These are phyloP conservation scores for Mortierella sp. DNA, from an alignment of 371 early-diverging fungal species.

Conservation along the genomic window DNA sequence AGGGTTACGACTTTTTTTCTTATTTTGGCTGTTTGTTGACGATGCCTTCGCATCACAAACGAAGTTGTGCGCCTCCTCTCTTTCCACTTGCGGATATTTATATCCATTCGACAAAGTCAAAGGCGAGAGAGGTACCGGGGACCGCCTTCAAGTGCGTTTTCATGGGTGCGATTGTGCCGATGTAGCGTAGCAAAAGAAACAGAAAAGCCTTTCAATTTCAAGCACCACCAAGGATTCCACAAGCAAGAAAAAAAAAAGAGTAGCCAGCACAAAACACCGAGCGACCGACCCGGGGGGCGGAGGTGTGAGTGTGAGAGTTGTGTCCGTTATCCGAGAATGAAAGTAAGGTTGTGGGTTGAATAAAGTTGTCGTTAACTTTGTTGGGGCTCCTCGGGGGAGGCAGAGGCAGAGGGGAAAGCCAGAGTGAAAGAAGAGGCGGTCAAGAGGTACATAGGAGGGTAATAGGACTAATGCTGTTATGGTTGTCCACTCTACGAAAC, in stretches of 20 bases:
- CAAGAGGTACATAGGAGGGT: neutral
- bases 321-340: neutral
- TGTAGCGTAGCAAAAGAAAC: neutral
- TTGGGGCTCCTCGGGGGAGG: neutral
- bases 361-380: constrained; percentile 10
- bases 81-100: neutral
- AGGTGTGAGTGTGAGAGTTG: neutral
- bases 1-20: neutral
- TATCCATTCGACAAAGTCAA: neutral
- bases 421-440: neutral
- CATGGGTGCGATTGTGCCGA: neutral
- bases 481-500: neutral
- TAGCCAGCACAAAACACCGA: neutral
- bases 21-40: neutral
- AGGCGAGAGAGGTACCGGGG: neutral
- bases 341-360: neutral
- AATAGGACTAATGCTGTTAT: neutral
- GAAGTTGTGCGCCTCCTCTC: neutral
- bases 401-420: neutral
- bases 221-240: neutral
- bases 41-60: neutral
- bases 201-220: neutral
- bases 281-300: neutral
- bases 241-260: neutral
- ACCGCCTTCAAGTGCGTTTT: neutral